Conservation (phyloP, 192 early-diverging fungal species). For the Coemansia sp. region DNA sequence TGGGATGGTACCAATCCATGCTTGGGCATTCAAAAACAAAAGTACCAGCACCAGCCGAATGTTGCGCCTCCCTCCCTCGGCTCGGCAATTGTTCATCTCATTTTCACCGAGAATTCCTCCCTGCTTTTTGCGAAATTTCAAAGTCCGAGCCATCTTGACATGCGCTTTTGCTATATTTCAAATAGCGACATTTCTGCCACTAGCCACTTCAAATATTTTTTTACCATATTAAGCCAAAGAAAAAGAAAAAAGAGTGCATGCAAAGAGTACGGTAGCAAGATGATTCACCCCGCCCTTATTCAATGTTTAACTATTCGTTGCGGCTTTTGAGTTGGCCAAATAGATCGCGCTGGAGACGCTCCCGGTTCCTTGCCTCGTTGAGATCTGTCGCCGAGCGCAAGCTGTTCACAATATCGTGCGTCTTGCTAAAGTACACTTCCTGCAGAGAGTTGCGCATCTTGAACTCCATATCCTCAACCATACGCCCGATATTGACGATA, state of each 20-base stretch:
- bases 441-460: constrained; percentile 94
- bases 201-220: background rate
- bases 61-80: background rate
- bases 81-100: background rate
- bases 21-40: background rate
- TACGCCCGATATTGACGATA: constrained; percentile 90
- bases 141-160: background rate
- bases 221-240: background rate
- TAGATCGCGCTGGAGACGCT: constrained; percentile 77
- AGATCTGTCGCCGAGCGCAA: constrained; percentile 78
- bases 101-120: background rate
- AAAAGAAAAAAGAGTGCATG: background rate
- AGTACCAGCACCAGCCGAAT: too few species aligned
- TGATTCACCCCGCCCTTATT: background rate
- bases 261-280: background rate
- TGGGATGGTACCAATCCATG: background rate
- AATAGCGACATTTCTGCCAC: background rate
- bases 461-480: constrained; percentile 98
- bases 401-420: constrained; percentile 95
- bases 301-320: constrained; percentile 33
- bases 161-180: background rate
- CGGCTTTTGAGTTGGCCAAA: constrained; percentile 66
- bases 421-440: constrained; percentile 98
- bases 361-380: constrained; percentile 72
- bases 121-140: background rate